A percentile compares a stretch with the other conserved stretches of the same genome.
Conservation (phyloP, 202 grass and related monocot genomes). For the Musa balbisiana region DNA sequence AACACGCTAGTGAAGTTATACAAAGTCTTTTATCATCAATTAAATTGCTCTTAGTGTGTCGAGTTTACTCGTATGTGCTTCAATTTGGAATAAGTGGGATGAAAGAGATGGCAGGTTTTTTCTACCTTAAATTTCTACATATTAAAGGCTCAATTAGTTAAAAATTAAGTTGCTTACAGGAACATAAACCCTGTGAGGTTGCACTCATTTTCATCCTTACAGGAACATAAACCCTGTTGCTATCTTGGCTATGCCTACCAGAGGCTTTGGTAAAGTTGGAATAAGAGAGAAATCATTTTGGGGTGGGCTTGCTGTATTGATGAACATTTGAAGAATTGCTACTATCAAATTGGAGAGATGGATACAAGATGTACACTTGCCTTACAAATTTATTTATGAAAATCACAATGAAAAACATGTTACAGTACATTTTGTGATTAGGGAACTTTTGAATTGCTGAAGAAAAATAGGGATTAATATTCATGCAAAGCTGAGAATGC, state of each 20-base stretch:
- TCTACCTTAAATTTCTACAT: no score
- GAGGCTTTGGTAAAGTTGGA: no score
- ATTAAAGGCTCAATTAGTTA: no score
- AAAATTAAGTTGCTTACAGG: neutral
- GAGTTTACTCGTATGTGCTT: neutral
- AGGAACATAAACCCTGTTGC: neutral
- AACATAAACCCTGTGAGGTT: neutral
- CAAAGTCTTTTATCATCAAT: neutral
- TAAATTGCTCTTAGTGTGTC: neutral
- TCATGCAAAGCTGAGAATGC: neutral
- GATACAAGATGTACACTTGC: neutral
- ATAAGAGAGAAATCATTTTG: no score
- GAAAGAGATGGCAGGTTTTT: neutral
- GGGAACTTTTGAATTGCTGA: neutral
- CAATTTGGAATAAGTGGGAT: neutral
- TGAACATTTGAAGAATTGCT: neutral
- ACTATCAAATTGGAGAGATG: neutral
- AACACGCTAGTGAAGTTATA: neutral
- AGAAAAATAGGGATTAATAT: neutral
- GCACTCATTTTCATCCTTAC: neutral
- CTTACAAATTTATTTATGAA: neutral
- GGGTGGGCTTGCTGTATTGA: no score
- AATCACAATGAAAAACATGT: neutral
- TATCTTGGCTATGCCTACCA: no score
- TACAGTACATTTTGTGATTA: neutral